Evolutionary conservation across 225 moss, liverwort and hornwort species (phyloP), one percentile per base, ranked within the genome.

Genomic region (Pseudisothecium myosuroides): DNA sequence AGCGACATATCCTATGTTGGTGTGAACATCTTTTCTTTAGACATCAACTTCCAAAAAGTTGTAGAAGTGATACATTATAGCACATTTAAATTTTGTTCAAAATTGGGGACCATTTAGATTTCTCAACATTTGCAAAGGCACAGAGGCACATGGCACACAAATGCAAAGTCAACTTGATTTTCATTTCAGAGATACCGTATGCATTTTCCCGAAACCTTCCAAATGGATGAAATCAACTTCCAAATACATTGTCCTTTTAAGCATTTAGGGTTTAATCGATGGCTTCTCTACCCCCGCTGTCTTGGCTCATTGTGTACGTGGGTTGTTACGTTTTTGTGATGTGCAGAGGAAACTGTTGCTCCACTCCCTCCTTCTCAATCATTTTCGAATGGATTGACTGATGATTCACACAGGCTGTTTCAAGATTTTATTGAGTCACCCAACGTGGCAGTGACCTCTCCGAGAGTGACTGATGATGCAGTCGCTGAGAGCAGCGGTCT

Each of bases 261-360:
- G 39, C 65, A 63, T 77, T 77, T 63, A 54, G 77, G 64, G 21
- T 41, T 79, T 21, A 82, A 55, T 85, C 45, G 39, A 87, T 81
- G 34, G 17, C 68, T 68, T 82, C 83, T 90, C 72, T 60, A 74
- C 37, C 8, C 32, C 60, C 54, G 60, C 49, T 83, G 47, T 22
- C 65, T 71, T 71, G 64, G 28, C 81, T 89, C 47, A 90, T 82
- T 89, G 24, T 50, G 58, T 60, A 73, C 43, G 52, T 77, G 87
- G 58, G 41, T 66, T 45, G 80, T 73, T 77, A 60, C 41, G 49
- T 55, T 84, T 26, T 59, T 80, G 37, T 86, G 68, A 80, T 85
- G 64, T 84, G 86, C 97, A 97, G 96, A 97, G 83, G 97, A 94
- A 69, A 89, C 97, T 75, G 88, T 95, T 87, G 92, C 92, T 72